phyloP scores from a whole-genome alignment of 805 yeast species.

The Debaryomyces prosopidis region DNA sequence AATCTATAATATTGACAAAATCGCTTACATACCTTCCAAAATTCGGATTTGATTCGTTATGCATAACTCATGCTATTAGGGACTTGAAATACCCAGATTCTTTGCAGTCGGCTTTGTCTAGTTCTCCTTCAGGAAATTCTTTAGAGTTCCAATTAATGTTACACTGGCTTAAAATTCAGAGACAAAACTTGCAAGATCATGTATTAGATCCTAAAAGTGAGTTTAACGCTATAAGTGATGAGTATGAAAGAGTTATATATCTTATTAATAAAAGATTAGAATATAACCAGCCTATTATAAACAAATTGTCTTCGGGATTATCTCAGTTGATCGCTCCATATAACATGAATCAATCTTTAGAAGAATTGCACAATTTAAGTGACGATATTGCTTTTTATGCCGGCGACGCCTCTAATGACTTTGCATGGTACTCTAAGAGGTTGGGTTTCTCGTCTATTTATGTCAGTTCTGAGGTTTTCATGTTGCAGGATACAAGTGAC shows the following conservation, averaged over 20 bases:
- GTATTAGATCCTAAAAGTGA: constrained; percentile 26
- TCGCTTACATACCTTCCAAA: constrained; percentile 47
- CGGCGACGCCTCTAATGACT: constrained; percentile 77
- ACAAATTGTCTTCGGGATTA: constrained; percentile 50
- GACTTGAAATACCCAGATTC: constrained; percentile 52
- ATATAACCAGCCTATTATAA: constrained; percentile 50
- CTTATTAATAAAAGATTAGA: constrained; percentile 51
- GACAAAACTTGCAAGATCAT: constrained; percentile 37
- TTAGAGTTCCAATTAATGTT: constrained; percentile 60
- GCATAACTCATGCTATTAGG: constrained; percentile 52
- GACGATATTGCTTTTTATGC: constrained; percentile 84
- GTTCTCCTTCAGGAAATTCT: constrained; percentile 39
- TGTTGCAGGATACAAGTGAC: constrained; percentile 70
- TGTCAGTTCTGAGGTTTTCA: constrained; percentile 74
- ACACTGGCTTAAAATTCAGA: constrained; percentile 45
- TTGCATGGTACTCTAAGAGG: constrained; percentile 92
- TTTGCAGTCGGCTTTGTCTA: constrained; percentile 41
- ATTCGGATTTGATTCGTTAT: constrained; percentile 49
- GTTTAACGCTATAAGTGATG: constrained; percentile 33
- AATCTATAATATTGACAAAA: constrained; percentile 39
- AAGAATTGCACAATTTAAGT: constrained; percentile 70
- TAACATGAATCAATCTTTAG: constrained; percentile 55
- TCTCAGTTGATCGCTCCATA: constrained; percentile 66
- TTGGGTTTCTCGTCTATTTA: constrained; percentile 67
- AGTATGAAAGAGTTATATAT: constrained; percentile 43